These are phyloP conservation scores for Capronia coronata DNA, from an alignment of 2,329 filamentous ascomycete species.

Conservation along the genomic window DNA sequence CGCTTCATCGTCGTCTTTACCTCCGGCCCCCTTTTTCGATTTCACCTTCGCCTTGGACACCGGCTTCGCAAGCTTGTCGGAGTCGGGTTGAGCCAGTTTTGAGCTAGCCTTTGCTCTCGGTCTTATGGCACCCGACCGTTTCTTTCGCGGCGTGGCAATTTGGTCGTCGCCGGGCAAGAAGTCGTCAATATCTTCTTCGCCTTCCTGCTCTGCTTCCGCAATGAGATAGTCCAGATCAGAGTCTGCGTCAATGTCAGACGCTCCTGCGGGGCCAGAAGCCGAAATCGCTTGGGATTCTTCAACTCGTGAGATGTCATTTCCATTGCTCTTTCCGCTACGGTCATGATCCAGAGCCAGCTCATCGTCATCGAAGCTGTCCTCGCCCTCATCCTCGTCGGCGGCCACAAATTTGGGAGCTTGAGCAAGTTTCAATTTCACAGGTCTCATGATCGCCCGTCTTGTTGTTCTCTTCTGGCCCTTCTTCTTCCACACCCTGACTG, in stretches of 20 bases:
- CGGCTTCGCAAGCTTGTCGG: not conserved
- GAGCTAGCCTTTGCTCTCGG: not conserved
- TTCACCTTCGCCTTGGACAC: not conserved
- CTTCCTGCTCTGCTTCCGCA: conserved; percentile 7
- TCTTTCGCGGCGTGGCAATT: not conserved
- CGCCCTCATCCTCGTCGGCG: conserved; percentile 19
- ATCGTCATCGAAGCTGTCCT: conserved; percentile 26
- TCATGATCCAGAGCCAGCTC: conserved; percentile 26
- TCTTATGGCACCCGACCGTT: conserved; percentile 9
- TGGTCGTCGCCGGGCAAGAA: not conserved
- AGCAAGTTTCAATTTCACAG: conserved; percentile 30
- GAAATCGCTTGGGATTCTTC: conserved; percentile 17
- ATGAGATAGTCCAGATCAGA: conserved; percentile 12
- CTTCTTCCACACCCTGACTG: conserved; percentile 37
- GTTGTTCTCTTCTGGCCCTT: conserved; percentile 47
- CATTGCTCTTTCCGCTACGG: not conserved
- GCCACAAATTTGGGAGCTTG: conserved; percentile 31
- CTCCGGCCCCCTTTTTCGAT: not conserved
- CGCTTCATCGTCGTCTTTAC: conserved; percentile 23
- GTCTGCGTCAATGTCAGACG: conserved; percentile 3
- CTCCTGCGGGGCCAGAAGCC: not conserved
- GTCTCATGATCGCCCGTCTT: conserved; percentile 40
- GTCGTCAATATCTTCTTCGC: not conserved
- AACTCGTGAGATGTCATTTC: conserved; percentile 1
- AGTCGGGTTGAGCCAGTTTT: not conserved